These are phyloP conservation scores for Saccharomycopsis sp. DNA, from an alignment of 805 yeast species.

Conservation along the genomic window DNA sequence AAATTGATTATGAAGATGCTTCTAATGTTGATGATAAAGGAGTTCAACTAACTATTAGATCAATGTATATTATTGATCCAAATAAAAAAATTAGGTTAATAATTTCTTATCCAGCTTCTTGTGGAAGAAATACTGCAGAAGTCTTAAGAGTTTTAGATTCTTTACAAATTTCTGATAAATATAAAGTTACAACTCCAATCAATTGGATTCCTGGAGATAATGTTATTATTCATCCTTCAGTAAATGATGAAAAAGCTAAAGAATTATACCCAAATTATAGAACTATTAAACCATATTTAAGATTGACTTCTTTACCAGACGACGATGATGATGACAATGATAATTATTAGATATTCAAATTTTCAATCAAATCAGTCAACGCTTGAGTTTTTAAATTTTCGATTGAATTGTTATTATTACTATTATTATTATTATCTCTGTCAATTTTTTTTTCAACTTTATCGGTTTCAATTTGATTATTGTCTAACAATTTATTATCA, in stretches of 20 bases:
- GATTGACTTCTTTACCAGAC: slow-evolving; percentile 35
- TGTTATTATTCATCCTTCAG: slow-evolving; percentile 61
- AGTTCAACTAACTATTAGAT: slow-evolving; percentile 56
- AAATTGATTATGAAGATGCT: slow-evolving; percentile 64
- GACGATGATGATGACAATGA: too few species aligned
- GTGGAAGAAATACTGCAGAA: slow-evolving; percentile 71
- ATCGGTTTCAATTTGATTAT: too few species aligned
- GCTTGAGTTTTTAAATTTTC: too few species aligned
- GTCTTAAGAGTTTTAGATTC: slow-evolving; percentile 62
- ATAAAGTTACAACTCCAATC: slow-evolving; percentile 58
- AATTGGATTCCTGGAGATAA: slow-evolving; percentile 70
- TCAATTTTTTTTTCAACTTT: neutral
- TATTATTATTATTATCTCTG: too few species aligned
- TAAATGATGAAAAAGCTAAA: slow-evolving; percentile 49
- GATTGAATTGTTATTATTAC: neutral
- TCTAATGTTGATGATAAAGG: slow-evolving; percentile 56
- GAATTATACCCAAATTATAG: slow-evolving; percentile 52
- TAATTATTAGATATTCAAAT: too few species aligned
- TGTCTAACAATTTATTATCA: neutral
- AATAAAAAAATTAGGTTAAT: slow-evolving; percentile 49
- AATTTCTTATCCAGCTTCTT: slow-evolving; percentile 61
- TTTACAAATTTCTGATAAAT: slow-evolving; percentile 50
- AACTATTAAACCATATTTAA: slow-evolving; percentile 51
- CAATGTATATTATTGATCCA: slow-evolving; percentile 66
- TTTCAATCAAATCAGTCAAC: too few species aligned